phyloP scores from a whole-genome alignment of 768 basidiomycete species.

The Podaxis mareebaensis region DNA sequence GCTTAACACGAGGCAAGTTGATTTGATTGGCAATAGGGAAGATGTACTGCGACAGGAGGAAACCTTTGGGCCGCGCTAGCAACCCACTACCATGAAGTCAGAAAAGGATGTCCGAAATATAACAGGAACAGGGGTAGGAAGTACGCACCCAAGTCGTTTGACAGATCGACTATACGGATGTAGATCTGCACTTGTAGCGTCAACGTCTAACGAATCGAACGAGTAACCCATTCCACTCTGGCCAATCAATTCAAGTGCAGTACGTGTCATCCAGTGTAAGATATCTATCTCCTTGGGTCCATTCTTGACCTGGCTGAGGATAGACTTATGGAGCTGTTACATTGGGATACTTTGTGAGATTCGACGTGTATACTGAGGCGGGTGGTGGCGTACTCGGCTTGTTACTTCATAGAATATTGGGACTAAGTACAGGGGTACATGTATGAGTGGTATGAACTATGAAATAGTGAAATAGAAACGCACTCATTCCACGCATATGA shows the following conservation, averaged over 20 bases:
- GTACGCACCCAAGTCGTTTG: slow-evolving; percentile 31
- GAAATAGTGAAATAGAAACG: background rate
- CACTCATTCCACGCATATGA: slow-evolving; percentile 39
- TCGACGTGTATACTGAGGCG: background rate
- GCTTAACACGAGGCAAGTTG: slow-evolving; percentile 10
- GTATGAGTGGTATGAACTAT: background rate
- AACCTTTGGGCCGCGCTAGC: background rate
- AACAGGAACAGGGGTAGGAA: background rate
- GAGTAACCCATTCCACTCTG: slow-evolving; percentile 48
- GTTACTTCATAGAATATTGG: slow-evolving; percentile 36
- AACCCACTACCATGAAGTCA: background rate
- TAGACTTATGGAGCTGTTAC: slow-evolving; percentile 27
- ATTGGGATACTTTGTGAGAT: background rate
- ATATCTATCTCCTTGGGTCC: slow-evolving; percentile 34
- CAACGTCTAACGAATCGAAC: slow-evolving; percentile 38
- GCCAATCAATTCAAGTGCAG: slow-evolving; percentile 53
- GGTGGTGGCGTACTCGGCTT: slow-evolving; percentile 22
- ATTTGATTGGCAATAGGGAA: background rate
- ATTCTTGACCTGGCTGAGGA: slow-evolving; percentile 24
- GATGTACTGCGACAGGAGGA: background rate
- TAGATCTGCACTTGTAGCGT: slow-evolving; percentile 18
- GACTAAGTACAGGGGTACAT: slow-evolving; percentile 21
- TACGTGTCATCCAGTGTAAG: slow-evolving; percentile 39
- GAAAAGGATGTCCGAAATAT: background rate
- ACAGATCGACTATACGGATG: slow-evolving; percentile 28